phyloP scores from a whole-genome alignment of 2,329 filamentous ascomycete genomes.

The Penicillium sp. region DNA sequence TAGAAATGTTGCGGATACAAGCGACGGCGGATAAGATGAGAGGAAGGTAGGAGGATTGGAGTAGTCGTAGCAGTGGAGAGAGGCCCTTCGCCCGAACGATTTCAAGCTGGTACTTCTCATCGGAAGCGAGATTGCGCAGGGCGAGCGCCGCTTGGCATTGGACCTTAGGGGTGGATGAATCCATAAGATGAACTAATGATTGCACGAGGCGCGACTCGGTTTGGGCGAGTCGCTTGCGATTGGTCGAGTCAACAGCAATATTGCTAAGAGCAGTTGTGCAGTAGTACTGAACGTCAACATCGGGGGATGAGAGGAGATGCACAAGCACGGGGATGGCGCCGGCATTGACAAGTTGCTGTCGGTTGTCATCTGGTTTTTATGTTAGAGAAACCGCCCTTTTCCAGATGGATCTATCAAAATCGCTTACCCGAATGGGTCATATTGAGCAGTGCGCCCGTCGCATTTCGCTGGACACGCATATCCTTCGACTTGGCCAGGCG shows the following conservation, averaged over 20 bases:
- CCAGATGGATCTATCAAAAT: background rate
- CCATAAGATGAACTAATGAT: conserved; percentile 93
- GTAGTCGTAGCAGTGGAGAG: conserved; percentile 76
- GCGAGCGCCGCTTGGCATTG: conserved; percentile 96
- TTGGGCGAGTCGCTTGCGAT: conserved; percentile 85
- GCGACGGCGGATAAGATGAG: conserved; percentile 95
- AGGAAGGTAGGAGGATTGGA: conserved; percentile 93
- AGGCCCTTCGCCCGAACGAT: conserved; percentile 89
- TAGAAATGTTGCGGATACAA: conserved; percentile 98
- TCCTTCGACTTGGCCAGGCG: conserved; percentile 94
- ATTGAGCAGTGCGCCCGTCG: conserved; percentile 91
- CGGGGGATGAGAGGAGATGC: conserved; percentile 84
- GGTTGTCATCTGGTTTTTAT: conserved; percentile 74
- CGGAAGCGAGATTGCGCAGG: conserved; percentile 89
- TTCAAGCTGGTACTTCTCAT: conserved; percentile 97
- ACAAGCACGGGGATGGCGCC: conserved; percentile 98
- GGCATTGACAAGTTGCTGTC: conserved; percentile 93
- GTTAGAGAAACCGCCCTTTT: conserved; percentile 21
- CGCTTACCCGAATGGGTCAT: conserved; percentile 95
- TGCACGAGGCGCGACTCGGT: conserved; percentile 89
- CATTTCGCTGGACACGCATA: conserved; percentile 97
- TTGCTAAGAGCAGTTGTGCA: conserved; percentile 98
- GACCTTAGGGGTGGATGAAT: conserved; percentile 94
- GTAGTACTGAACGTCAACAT: conserved; percentile 99
- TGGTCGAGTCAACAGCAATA: conserved; percentile 90